These are phyloP conservation scores for Cryomyces minteri DNA, from an alignment of 495 filamentous ascomycete species.

Conservation along the genomic window DNA sequence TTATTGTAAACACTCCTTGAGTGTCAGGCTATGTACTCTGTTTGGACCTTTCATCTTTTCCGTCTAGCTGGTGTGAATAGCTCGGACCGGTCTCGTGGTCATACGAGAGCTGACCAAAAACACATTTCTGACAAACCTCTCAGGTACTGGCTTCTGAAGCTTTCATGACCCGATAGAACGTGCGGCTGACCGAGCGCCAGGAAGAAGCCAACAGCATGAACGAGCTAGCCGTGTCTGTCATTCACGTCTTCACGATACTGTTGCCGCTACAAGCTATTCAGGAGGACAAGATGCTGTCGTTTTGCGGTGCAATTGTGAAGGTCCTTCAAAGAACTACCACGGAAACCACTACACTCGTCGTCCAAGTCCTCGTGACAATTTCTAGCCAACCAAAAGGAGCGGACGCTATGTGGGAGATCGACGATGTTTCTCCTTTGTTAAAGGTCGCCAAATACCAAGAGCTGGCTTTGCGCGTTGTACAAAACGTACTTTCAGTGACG, in stretches of 20 bases:
- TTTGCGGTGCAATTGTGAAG: not conserved
- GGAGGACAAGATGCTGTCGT: not conserved
- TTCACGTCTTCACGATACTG: not conserved
- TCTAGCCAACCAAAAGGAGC: not conserved
- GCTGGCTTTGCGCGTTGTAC: not conserved
- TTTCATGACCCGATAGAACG: no score
- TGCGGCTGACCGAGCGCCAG: no score
- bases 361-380: not conserved
- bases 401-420: not conserved
- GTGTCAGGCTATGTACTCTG: no score
- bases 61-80: no score
- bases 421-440: not conserved
- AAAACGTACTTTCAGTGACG: no score
- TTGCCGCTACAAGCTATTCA: not conserved
- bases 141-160: no score
- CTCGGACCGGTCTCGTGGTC: no score
- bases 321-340: not conserved
- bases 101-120: no score
- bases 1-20: no score
- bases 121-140: no score
- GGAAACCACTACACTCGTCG: not conserved
- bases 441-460: not conserved
- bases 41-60: no score
- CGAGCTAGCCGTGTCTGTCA: not conserved
- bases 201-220: no score